Conservation (phyloP, 306 rosid genomes). For the Vigna reflexopilosa region DNA sequence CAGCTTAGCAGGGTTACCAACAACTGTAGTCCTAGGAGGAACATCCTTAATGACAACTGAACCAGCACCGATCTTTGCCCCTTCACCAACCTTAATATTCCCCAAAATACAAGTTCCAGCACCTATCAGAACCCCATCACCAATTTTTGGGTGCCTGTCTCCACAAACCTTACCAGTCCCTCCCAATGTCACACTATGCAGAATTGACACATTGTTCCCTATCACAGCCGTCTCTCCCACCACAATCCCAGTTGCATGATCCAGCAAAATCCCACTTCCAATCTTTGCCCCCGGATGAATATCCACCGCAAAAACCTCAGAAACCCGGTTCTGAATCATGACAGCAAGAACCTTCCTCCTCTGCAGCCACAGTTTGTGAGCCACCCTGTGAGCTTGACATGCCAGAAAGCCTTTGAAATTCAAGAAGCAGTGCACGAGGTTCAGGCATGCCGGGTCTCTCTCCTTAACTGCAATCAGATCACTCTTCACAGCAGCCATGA, state of each 20-base stretch:
- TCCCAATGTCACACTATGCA: constrained; percentile 90
- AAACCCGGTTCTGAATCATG: constrained; percentile 78
- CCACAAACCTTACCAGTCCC: constrained; percentile 88
- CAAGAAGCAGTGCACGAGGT: constrained; percentile 74
- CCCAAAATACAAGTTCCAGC: constrained; percentile 93
- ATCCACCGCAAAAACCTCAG: constrained; percentile 81
- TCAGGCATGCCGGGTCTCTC: constrained; percentile 87
- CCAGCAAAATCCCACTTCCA: constrained; percentile 79
- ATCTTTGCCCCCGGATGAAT: constrained; percentile 89
- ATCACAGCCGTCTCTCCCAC: constrained; percentile 95
- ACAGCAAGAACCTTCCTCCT: constrained; percentile 65
- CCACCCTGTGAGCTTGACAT: constrained; percentile 77
- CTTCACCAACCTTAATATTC: constrained; percentile 77
- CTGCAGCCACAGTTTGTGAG: constrained; percentile 73
- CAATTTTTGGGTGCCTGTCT: constrained; percentile 93
- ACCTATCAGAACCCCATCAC: constrained; percentile 90
- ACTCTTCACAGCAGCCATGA: constrained; percentile 49
- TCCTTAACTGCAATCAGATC: constrained; percentile 80
- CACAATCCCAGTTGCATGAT: constrained; percentile 92
- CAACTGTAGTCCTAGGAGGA: constrained; percentile 89
- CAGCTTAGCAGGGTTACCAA: constrained; percentile 86
- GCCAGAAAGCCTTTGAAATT: constrained; percentile 88
- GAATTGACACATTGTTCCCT: constrained; percentile 85
- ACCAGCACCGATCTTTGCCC: constrained; percentile 91
- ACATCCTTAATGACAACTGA: constrained; percentile 92